Evolutionary conservation across 1,139 yeast species (phyloP), one percentile per base, ranked within the genome.

Genomic region (Pichia sorboxylosa): DNA sequence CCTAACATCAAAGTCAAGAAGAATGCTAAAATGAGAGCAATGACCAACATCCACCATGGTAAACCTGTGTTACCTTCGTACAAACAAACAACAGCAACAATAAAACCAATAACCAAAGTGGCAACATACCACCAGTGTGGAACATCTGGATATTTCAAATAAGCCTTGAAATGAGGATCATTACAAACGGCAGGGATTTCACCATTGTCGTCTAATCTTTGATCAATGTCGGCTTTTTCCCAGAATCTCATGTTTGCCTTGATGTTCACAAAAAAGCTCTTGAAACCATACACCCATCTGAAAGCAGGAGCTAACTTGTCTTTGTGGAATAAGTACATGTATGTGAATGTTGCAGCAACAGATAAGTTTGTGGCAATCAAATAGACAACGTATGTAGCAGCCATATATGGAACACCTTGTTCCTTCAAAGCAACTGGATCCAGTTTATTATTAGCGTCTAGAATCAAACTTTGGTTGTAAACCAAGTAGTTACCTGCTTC

Each of bases 41-140:
- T 59, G 44, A 73, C 54, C 13, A 73, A 54, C 29, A 71, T 66
- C 76, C 75, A 72, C 19, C 72, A 63, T 6, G 76, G 75, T 35
- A 72, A 61, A 32, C 66, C 62, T 11, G 70, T 61, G 55, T 54
- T 63, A 55, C 69, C 71, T 2, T 61, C 52, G 32, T 63, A 51
- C 21, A 70, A 63, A 39, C 70, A 61, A 4, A 63, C 57, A 27
- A 27, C 10, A 27, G 29, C 24, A 18, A 27, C 29, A 27, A 27
- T 27, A 4, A 27, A 27, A 2, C 24, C 29, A 18, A 18, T 9
- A 6, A 19, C 4, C 11, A 27, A 15, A 18, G 29, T 27, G 10
- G 24, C 24, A 18, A 27, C 18, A 13, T 27, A 27, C 29, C 29
- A 27, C 29, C 29, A 27, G 14, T 27, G 29, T n/a, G 29, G 29